Base-by-base conservation (phyloP, 2,329 filamentous ascomycete genomes). In the Paecilomyces sp. region DNA sequence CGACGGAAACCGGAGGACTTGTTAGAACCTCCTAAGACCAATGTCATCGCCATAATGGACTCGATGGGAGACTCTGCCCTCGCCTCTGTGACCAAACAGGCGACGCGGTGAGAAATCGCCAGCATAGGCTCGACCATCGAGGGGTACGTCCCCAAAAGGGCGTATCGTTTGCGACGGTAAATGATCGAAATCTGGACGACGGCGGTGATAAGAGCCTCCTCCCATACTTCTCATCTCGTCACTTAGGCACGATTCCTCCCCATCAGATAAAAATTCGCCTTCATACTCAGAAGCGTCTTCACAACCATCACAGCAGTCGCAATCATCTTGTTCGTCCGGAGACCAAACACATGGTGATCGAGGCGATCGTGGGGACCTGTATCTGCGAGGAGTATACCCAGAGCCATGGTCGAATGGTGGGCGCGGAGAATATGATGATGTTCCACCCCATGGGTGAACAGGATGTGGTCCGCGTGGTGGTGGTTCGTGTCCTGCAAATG, bases 131-230 rank as follows among this genome's bases (percentile, higher is more conserved):
- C n/a, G 41, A 12, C 31, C 31, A 33, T 33, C 11, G 11, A 33
- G 31, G 8, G 18, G 36, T n/a, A 41, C 15, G 7, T 18, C 41
- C 41, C 18, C 15, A 5, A 5, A 9, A 47, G 6, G 9, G 15
- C 8, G 18, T 47, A 18, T 9, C n/a, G 8, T 22, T 47, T 18
- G 41, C 7, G 15, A 9, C 15, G 15, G 7, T 47, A 9, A 18
- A 47, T 15, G 18, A 47, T 41, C 13, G 15, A 15, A n/a, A 18
- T 30, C 13, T n/a, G 58, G 41, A 53, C 47, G 41, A 9, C 54
- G 30, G 4, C 55, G 55, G 57, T 53, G 55, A 58, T 33, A 60
- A 15, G 56, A 55, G 30, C 56, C 33, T 34, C 30, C 30, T 51
- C 47, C 55, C 8, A 53, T 54, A 30, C 56, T 18, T 18, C 41